These are phyloP conservation scores for Magnusiomyces suaveolens DNA, from an alignment of 1,139 yeast species.

Conservation along the genomic window DNA sequence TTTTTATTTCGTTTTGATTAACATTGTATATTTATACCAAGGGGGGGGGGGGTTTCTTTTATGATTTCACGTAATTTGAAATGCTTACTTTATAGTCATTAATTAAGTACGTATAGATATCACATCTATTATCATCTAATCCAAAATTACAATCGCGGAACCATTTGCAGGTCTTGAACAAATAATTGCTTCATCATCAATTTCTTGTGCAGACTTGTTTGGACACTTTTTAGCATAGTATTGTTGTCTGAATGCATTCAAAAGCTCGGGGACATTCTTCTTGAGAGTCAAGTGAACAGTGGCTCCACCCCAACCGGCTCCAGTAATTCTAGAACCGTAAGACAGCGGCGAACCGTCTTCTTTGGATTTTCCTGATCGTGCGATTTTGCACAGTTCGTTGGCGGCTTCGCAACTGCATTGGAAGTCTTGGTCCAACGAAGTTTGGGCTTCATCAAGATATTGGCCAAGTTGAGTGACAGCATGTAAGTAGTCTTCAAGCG, in stretches of 20 bases:
- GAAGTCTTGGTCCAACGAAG: conserved; percentile 40
- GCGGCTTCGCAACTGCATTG: conserved; percentile 50
- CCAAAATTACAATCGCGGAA: conserved; percentile 35
- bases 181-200: conserved; percentile 41
- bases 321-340: conserved; percentile 60
- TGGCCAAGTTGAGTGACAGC: conserved; percentile 37
- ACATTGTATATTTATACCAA: too few species aligned
- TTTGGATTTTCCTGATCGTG: conserved; percentile 26
- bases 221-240: conserved; percentile 47
- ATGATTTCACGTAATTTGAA: too few species aligned
- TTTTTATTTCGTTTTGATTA: not conserved
- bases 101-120: not conserved
- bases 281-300: conserved; percentile 53
- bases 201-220: conserved; percentile 27
- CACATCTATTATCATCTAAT: too few species aligned
- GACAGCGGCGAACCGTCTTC: conserved; percentile 36
- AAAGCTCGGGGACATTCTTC: conserved; percentile 39
- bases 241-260: conserved; percentile 39
- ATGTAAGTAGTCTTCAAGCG: conserved; percentile 30
- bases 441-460: conserved; percentile 53
- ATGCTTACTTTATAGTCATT: not conserved
- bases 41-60: too few species aligned
- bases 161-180: conserved; percentile 54
- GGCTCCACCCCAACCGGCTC: conserved; percentile 80
- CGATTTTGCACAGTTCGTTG: conserved; percentile 46